These are phyloP conservation scores for Cryptococcus amylolentus DNA, from an alignment of 1,284 basidiomycete genomes.

Conservation along the genomic window DNA sequence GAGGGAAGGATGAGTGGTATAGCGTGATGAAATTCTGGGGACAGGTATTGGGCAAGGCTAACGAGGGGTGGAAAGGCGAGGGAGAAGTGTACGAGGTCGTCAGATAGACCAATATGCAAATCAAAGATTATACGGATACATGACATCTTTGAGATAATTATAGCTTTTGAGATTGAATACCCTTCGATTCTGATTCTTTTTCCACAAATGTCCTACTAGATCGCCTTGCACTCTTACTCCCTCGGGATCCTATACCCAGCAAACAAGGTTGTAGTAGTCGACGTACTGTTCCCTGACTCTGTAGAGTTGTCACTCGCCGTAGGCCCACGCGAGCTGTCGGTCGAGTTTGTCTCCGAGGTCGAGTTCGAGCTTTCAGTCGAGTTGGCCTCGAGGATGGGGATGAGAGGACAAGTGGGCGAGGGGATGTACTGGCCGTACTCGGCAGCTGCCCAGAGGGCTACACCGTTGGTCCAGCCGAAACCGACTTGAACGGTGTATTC, in stretches of 20 bases:
- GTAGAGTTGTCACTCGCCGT: conserved; percentile 9
- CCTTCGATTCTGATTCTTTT: background rate
- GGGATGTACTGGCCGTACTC: conserved; percentile 65
- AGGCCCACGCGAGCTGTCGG: conserved; percentile 7
- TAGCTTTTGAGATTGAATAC: background rate
- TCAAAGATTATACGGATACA: too few species aligned
- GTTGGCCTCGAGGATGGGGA: conserved; percentile 47
- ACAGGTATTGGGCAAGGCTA: conserved; percentile 58
- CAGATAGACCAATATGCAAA: conserved; percentile 2
- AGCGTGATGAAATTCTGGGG: conserved; percentile 85
- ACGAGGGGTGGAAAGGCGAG: conserved; percentile 50
- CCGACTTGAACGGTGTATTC: conserved; percentile 62
- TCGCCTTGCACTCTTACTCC: background rate
- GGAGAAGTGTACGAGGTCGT: conserved; percentile 72
- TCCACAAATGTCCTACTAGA: background rate
- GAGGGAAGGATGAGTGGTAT: conserved; percentile 70
- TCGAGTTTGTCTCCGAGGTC: background rate
- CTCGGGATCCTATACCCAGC: conserved; percentile 18
- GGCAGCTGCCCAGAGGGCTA: conserved; percentile 67
- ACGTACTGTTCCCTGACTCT: background rate
- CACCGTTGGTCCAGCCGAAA: conserved; percentile 85
- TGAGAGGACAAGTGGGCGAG: conserved; percentile 63
- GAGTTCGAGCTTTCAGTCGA: conserved; percentile 16
- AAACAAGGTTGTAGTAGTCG: conserved; percentile 7
- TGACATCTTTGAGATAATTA: background rate